A percentile compares a stretch with the other conserved stretches of the same genome.
These are phyloP conservation scores for Suillus subaureus DNA, from an alignment of 768 basidiomycete genomes.

Conservation along the genomic window DNA sequence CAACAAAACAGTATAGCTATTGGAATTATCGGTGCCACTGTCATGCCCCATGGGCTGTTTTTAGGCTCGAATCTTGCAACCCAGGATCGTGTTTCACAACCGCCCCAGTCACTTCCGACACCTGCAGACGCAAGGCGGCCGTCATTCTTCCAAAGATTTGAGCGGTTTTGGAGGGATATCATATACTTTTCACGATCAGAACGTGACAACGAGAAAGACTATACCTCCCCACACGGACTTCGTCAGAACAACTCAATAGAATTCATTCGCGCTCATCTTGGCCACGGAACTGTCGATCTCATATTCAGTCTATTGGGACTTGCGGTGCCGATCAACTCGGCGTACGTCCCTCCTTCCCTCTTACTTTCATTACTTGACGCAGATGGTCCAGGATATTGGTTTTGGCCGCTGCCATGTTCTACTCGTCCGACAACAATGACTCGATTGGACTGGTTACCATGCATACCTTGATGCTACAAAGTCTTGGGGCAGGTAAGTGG, in stretches of 20 bases:
- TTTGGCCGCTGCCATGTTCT: conserved; percentile 29
- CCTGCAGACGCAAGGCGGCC: conserved; percentile 8
- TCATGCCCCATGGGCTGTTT: conserved; percentile 64
- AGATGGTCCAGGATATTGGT: conserved; percentile 36
- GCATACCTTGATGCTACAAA: conserved; percentile 39
- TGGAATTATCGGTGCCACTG: conserved; percentile 51
- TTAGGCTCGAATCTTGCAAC: conserved; percentile 53
- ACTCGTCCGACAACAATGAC: conserved; percentile 7
- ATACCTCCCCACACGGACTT: conserved; percentile 16
- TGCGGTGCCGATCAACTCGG: conserved; percentile 50
- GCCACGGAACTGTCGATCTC: conserved; percentile 50
- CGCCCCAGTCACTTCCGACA: conserved; percentile 13
- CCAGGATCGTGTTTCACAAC: conserved; percentile 43
- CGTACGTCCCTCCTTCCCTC: conserved; percentile 19
- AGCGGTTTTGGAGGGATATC: conserved; percentile 7
- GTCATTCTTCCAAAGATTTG: conserved; percentile 3
- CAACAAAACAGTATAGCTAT: conserved; percentile 32
- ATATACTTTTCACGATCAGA: conserved; percentile 14
- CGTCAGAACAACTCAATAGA: conserved; percentile 35
- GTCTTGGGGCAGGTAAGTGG: conserved; percentile 39
- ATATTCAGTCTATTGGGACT: conserved; percentile 43
- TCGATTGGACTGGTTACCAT: conserved; percentile 46
- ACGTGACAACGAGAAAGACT: conserved; percentile 11
- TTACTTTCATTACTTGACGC: not conserved
- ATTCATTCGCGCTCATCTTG: conserved; percentile 43